Base-by-base conservation (phyloP, 2,329 filamentous ascomycete genomes). In the Orbilia ellipsospora region DNA sequence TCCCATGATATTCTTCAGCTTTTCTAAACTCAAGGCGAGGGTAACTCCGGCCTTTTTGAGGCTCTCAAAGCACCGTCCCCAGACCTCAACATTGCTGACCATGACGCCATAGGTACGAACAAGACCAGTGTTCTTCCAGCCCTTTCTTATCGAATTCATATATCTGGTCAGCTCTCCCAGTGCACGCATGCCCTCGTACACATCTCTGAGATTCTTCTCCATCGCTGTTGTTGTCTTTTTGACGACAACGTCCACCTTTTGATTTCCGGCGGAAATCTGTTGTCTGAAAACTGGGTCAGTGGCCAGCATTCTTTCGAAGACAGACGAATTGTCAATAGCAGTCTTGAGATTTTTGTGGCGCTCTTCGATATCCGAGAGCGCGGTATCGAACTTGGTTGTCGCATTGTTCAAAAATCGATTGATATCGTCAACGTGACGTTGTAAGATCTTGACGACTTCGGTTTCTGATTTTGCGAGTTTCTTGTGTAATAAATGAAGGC, bases 351-450 rank as follows among this genome's bases (percentile, higher is more conserved):
- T 91, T 73, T 91, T 89, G 76, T 96, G 89, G 23, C 94, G 89
- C 77, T 92, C 91, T 66, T 88, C 87, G 77, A 98, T 89, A 81
- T 98, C 95, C 74, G 88, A 85, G 52, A 90, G 87, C 3, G 93
- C 92, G 62, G 93, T 85, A 54, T 91, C 87, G 61, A 97, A 89
- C 81, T 97, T 94, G 79, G 96, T 93, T 51, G 92, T 88, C 0
- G 92, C 91, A 16, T 91, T 89, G 82, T 96, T 92, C 40, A 98
- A 85, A 80, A 97, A 97, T 79, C 91, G 90, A 82, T 98, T 95
- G 31, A 98, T 88, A 82, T 98, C 94, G 80, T 97, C 92, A 75
- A 98, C 95, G 82, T 98, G 94, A 13, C 88, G 89, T 80, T 97
- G 93, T 67, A 98, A 85, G 63, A 98, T 98, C 78, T 87, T 89